Evolutionary conservation across 2,329 filamentous ascomycete genomes (phyloP).

Genomic region (Uncinocarpus reesii): DNA sequence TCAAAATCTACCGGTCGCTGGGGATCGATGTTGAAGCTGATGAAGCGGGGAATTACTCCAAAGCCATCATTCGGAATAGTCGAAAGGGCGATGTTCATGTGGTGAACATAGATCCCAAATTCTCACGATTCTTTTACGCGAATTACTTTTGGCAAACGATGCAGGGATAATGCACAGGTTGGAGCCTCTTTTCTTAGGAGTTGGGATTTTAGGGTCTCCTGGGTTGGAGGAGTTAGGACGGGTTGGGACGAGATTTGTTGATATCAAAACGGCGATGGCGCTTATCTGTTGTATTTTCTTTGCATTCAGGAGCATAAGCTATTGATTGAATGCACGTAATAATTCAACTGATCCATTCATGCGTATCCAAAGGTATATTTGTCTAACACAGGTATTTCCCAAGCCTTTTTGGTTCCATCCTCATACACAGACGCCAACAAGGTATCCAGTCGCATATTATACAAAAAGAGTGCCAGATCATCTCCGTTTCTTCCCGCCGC

Average conservation of each 20-base stretch:
- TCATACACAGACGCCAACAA: slow-evolving; percentile 3
- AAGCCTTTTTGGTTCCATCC: background rate
- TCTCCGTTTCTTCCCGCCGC: slow-evolving; percentile 38
- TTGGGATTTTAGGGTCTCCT: too few relatives aligned
- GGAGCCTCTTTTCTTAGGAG: too few relatives aligned
- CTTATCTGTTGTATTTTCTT: background rate
- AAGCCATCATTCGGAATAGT: slow-evolving; percentile 75
- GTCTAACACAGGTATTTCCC: background rate
- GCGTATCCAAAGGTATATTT: slow-evolving; percentile 6
- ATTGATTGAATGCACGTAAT: too few relatives aligned
- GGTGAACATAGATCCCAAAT: slow-evolving; percentile 86
- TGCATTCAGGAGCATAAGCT: too few relatives aligned
- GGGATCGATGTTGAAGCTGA: slow-evolving; percentile 85
- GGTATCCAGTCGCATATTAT: background rate
- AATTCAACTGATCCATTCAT: background rate
- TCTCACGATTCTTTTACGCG: slow-evolving; percentile 82
- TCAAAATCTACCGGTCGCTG: slow-evolving; percentile 83
- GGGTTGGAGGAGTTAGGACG: background rate
- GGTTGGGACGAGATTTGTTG: background rate
- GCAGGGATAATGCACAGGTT: slow-evolving; percentile 36
- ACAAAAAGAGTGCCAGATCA: slow-evolving; percentile 19
- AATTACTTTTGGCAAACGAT: slow-evolving; percentile 93
- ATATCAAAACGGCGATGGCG: background rate
- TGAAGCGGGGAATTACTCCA: slow-evolving; percentile 67
- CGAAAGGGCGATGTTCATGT: slow-evolving; percentile 87